Evolutionary conservation across 2,329 filamentous ascomycete species (phyloP).

Genomic region (Drechslerella stenobrocha): DNA sequence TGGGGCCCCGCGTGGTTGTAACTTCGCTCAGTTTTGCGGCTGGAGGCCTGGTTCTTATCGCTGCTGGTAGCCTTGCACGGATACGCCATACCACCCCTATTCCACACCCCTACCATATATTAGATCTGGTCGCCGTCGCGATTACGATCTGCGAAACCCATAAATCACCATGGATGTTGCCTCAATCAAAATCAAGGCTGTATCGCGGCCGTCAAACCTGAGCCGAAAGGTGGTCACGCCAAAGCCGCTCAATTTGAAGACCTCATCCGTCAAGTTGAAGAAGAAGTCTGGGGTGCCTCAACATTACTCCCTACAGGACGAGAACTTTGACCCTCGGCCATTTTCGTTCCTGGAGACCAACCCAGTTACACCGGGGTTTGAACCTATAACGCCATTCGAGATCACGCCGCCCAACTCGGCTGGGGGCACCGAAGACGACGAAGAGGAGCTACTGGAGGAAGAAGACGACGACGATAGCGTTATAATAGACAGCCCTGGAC

Average conservation of each 20-base stretch:
- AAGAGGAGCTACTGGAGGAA: slow-evolving; percentile 1
- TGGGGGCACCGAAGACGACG: slow-evolving; percentile 32
- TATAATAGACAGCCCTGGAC: slow-evolving; percentile 46
- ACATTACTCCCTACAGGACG: slow-evolving; percentile 37
- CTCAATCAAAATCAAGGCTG: slow-evolving; percentile 46
- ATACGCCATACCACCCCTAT: background rate
- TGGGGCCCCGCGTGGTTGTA: too few species aligned
- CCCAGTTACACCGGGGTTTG: slow-evolving; percentile 45
- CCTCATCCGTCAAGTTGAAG: slow-evolving; percentile 31
- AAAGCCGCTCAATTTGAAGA: slow-evolving; percentile 45
- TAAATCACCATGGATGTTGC: slow-evolving; percentile 31
- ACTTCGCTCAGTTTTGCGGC: too few species aligned
- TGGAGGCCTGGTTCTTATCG: too few species aligned
- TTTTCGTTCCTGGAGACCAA: slow-evolving; percentile 47
- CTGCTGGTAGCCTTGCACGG: too few species aligned
- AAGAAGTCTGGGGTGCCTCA: slow-evolving; percentile 25
- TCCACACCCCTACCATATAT: background rate
- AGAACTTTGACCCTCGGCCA: slow-evolving; percentile 41
- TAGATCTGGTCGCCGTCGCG: slow-evolving; percentile 30
- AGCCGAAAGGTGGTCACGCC: slow-evolving; percentile 46
- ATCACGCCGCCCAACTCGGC: slow-evolving; percentile 47
- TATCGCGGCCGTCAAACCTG: slow-evolving; percentile 46
- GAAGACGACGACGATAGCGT: slow-evolving; percentile 40
- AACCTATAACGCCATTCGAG: slow-evolving; percentile 48
- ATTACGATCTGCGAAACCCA: slow-evolving; percentile 1